Conservation (phyloP, 768 basidiomycete genomes). For the Glaciozyma antarctica region DNA sequence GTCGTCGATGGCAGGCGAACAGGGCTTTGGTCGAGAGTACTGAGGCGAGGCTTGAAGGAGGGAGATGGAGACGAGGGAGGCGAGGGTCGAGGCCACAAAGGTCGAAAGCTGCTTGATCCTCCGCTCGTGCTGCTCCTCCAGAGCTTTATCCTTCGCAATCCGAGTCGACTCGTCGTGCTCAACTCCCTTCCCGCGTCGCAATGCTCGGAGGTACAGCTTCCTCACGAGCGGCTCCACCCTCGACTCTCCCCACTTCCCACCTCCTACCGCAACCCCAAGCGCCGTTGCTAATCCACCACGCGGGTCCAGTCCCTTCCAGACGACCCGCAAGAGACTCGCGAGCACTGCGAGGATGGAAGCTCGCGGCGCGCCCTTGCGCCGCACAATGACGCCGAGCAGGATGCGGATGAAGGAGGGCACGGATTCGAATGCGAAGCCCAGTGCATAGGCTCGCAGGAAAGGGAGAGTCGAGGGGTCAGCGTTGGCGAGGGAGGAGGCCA, state of each 20-base stretch:
- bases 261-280: conserved; percentile 24
- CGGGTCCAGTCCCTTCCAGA: background rate
- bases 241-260: conserved; percentile 15
- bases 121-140: conserved; percentile 5
- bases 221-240: conserved; percentile 9
- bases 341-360: conserved; percentile 8
- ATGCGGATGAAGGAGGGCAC: conserved; percentile 9
- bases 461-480: conserved; percentile 22
- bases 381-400: conserved; percentile 1
- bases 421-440: conserved; percentile 19
- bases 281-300: conserved; percentile 10
- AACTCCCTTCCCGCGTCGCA: background rate
- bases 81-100: conserved; percentile 1
- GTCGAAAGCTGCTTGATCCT: conserved; percentile 11
- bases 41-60: background rate
- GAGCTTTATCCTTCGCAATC: background rate
- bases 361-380: background rate
- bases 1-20: background rate
- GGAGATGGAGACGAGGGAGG: background rate
- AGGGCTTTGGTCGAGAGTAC: background rate
- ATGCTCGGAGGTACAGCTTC: background rate
- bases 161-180: conserved; percentile 6
- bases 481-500: background rate
- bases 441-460: conserved; percentile 20
- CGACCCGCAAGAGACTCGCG: background rate